Evolutionary conservation across 257 asterid species (phyloP), one percentile per base, ranked within the genome.

Genomic region (Ophiorrhiza pumila): DNA sequence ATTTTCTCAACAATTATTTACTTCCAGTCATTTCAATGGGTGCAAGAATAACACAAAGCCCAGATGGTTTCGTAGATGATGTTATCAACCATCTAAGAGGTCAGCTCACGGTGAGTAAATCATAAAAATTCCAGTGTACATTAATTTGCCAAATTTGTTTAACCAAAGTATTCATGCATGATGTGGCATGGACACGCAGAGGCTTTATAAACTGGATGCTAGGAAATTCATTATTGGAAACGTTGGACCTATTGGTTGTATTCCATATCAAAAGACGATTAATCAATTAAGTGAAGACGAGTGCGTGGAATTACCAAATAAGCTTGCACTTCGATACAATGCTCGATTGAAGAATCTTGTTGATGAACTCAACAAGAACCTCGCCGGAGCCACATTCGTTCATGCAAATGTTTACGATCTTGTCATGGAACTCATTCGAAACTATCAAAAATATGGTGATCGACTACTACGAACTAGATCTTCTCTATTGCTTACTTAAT

Each of bases 241-340:
- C 57, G 97, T 94, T 1, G 99, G 99, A 6, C 99, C 99, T 5
- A 72, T 91, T 27, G 99, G 99, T 5, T 94, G 99, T 88, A 94
- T 94, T 62, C 99, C 99, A 0, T 94, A 94, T 71, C 99, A 94
- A 65, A 90, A 85, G 64, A 88, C 92, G 18, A 90, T 94, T 1
- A 94, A 94, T 43, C 90, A 88, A 57, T 71, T 94, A 46, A 71
- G 13, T 4, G 91, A 80, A 25, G 74, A 80, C 5, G 91, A 94
- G 71, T 94, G 99, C 11, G 99, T 86, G 47, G 82, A 90, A 62
- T 78, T 94, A 37, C 90, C 99, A 23, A 89, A 91, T 61, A 74
- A 94, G 79, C 89, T 94, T 55, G 99, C 97, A 11, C 71, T 79
- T 65, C 95, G 84, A 56, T 94, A 94, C 79, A 94, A 94, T 64